Conservation (phyloP, 306 rosid species). For the Fragaria vesca region DNA sequence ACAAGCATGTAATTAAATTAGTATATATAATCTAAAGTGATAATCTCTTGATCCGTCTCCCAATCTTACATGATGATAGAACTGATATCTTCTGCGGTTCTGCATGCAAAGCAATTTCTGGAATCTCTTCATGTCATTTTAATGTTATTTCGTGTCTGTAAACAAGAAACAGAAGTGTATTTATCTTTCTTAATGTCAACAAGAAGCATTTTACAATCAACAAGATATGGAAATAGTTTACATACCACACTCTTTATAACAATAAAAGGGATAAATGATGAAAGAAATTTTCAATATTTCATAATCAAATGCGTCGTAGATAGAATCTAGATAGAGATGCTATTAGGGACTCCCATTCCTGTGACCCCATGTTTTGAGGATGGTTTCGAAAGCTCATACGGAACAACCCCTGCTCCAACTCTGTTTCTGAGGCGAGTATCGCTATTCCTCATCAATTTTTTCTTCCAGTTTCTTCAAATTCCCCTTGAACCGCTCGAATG, state of each 20-base stretch:
- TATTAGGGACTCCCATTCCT: constrained; percentile 38
- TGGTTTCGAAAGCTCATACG: constrained; percentile 44
- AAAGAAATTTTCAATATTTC: no score
- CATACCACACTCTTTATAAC: no score
- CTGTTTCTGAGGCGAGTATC: constrained; percentile 18
- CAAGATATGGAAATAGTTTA: no score
- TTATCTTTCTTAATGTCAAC: not conserved
- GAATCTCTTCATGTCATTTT: not conserved
- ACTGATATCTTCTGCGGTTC: not conserved
- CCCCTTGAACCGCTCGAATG: constrained; percentile 25
- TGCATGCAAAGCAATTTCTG: not conserved
- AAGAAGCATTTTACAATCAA: not conserved
- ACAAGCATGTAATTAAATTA: constrained; percentile 27
- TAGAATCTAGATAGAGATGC: constrained; percentile 26
- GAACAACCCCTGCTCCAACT: constrained; percentile 41
- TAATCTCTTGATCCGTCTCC: not conserved
- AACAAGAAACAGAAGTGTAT: not conserved
- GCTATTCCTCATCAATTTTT: constrained; percentile 28
- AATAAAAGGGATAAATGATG: no score
- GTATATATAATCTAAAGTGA: not conserved
- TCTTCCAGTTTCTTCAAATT: constrained; percentile 25
- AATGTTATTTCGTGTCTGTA: not conserved
- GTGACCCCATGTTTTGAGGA: constrained; percentile 32
- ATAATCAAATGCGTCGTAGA: not conserved
- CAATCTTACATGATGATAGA: not conserved